Evolutionary conservation across 2,329 filamentous ascomycete genomes (phyloP), one percentile per base, ranked within the genome.

Genomic region (Sordariomycetes sp.): DNA sequence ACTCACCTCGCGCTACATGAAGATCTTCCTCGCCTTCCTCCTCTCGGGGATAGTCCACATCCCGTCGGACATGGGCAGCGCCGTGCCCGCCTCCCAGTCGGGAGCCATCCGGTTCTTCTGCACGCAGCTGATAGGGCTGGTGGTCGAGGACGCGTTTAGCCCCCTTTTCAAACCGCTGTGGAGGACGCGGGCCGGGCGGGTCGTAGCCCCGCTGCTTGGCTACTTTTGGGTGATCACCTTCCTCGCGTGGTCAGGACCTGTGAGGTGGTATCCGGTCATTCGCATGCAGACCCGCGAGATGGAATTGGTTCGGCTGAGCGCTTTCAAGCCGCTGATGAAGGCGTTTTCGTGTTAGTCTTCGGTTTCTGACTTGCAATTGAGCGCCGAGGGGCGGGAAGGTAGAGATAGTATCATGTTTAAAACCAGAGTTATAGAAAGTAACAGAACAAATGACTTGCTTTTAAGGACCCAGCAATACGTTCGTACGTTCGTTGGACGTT

Each of bases 151-250:
- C 48, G 35, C 57, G 0, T 35, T 64, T 58, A 60, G 62, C 1
- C 53, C 58, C 20, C 20, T 62, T 1, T 64, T 37, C 35, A 37
- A 37, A 14, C 35, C 35, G 7, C 35, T 37, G 35, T 37, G 35
- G 35, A 37, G 35, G 14, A 37, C 35, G 7, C 35, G 35, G 35
- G 35, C 35, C 14, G 35, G 35, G 35, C 35, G 35, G 7, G 0
- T 59, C 0, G 2, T 64, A 7, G 59, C 58, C 7, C 61, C 22
- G 7, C 24, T 62, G 11, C 54, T 58, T 22, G 62, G 62, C 0
- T 64, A 64, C 24, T 61, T 62, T 11, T 64, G 62, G 62, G 62
- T 64, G 16, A 58, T 64, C 25, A 32, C 43, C n/a, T 64, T 61
- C 59, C 62, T 64, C 37, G 62, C 58, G 18, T 64, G 62, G 62